These are phyloP conservation scores for Emiliania huxleyi DNA, from an alignment of 78 protist genomes.

Conservation along the genomic window DNA sequence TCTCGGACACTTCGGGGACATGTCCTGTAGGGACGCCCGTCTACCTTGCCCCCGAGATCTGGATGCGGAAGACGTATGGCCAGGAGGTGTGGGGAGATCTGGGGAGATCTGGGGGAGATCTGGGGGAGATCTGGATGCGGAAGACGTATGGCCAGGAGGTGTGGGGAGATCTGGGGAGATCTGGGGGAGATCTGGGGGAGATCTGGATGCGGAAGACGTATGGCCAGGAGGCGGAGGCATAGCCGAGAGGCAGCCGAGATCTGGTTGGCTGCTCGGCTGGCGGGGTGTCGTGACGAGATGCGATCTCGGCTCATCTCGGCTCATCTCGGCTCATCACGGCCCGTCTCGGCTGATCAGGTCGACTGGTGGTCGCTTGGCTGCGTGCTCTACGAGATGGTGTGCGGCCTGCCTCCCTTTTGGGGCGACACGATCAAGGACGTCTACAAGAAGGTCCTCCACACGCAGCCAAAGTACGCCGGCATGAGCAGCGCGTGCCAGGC, in stretches of 20 bases:
- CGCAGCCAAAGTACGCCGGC: neutral
- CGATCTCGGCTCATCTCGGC: too few relatives aligned
- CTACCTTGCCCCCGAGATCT: conserved; percentile 11
- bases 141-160: neutral
- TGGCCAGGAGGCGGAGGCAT: neutral
- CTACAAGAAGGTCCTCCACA: neutral
- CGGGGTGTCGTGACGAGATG: too few relatives aligned
- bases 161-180: too few relatives aligned
- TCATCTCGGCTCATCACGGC: too few relatives aligned
- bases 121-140: conserved; percentile 14
- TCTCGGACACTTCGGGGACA: too few relatives aligned
- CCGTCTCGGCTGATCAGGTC: neutral
- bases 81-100: too few relatives aligned
- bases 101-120: too few relatives aligned
- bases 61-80: neutral
- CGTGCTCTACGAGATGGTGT: neutral
- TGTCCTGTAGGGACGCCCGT: neutral
- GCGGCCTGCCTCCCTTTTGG: neutral
- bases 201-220: neutral
- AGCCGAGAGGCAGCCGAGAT: too few relatives aligned
- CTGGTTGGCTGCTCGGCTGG: too few relatives aligned
- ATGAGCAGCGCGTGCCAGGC: neutral
- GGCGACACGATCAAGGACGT: conserved; percentile 23
- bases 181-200: too few relatives aligned
- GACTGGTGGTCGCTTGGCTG: conserved; percentile 11